A percentile compares a stretch with the other conserved stretches of the same genome.
Conservation (phyloP, 805 yeast species). For the Isabelozyma rhagii region DNA sequence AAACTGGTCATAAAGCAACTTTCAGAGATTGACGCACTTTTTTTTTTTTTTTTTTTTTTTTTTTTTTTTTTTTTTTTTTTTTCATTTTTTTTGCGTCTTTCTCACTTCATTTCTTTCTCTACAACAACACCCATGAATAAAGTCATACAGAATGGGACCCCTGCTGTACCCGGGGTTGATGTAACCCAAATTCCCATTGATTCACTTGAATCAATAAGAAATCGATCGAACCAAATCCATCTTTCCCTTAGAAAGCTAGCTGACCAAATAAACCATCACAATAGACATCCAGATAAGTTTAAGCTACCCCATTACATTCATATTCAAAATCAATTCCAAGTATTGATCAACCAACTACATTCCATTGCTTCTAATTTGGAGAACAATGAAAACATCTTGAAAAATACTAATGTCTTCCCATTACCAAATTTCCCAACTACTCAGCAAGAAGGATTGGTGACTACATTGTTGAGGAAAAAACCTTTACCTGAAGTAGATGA, state of each 20-base stretch:
- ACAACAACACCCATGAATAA: not conserved
- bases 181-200: conserved; percentile 30
- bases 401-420: conserved; percentile 77
- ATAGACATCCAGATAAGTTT: conserved; percentile 33
- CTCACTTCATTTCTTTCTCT: not conserved
- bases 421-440: conserved; percentile 80
- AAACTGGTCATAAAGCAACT: too few relatives aligned
- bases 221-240: conserved; percentile 40
- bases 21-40: too few relatives aligned
- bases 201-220: conserved; percentile 38
- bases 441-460: conserved; percentile 75
- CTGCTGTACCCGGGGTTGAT: conserved; percentile 37
- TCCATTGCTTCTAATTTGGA: conserved; percentile 72
- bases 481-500: conserved; percentile 85
- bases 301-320: conserved; percentile 52
- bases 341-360: conserved; percentile 75
- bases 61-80: too few relatives aligned
- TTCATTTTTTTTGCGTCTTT: not conserved
- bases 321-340: conserved; percentile 80
- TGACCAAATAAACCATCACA: conserved; percentile 35
- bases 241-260: conserved; percentile 35
- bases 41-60: too few relatives aligned
- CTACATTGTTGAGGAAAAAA: conserved; percentile 83
- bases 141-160: not conserved
- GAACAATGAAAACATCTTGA: conserved; percentile 55